Base-by-base conservation (phyloP, 2,329 filamentous ascomycete genomes). In the Aureobasidium musti region DNA sequence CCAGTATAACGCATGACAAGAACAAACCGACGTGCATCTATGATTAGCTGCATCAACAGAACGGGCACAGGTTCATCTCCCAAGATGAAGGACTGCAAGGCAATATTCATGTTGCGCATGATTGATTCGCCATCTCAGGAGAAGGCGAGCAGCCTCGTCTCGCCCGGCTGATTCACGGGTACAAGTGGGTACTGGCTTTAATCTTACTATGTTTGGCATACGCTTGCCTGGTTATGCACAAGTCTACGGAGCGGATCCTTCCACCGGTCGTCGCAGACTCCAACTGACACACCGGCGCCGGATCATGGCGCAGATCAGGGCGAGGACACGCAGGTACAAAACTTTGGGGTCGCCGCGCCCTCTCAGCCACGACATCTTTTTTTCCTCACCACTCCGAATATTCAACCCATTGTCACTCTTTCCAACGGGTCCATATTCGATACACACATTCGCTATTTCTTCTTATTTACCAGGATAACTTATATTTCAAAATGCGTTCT, bases 271-370 rank as follows among this genome's bases (percentile, higher is more conserved):
- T 65, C 61, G 37, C 49, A 65, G 50, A 45, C 50, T 65, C 17
- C 39, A 41, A 56, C 61, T 65, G 61, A 56, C 39, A 65, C 61
- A 41, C 50, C 61, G 61, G 61, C 61, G 61, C 28, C 61, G 50
- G 50, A 2, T 56, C 39, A 10, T 54, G 49, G 28, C 23, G 61
- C 50, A 45, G 61, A 65, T 65, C 61, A 65, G 61, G 61, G 61
- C 61, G 50, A 47, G n/a, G 21, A n/a, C 30, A 56, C 61, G 61
- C 61, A 65, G 61, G 61, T 65, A 65, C 61, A 65, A 65, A 65
- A 56, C 49, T 65, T 64, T 65, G 39, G 17, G 26, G 4, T 33
- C 61, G 61, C 61, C 50, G 37, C 26, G 11, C 53, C 39, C 41
- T 28, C 39, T 56, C 30, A 41, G 41, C 49, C 49, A 14, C 26